Evolutionary conservation across 208 protist species (phyloP), one percentile per base, ranked within the genome.

Genomic region (Hexamita inflata): DNA sequence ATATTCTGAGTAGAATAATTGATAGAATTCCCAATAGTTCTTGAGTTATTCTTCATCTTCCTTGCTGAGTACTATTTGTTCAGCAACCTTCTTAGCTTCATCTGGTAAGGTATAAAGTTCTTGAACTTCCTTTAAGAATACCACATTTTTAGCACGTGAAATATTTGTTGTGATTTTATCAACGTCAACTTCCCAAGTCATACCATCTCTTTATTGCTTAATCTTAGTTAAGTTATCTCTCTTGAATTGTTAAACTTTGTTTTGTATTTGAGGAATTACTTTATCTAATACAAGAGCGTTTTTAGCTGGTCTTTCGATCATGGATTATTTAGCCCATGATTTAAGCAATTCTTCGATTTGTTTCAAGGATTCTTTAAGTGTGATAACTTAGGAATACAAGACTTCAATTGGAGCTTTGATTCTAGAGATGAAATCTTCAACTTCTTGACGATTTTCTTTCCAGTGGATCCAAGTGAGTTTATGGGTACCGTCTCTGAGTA

Each of bases 381-480:
- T 38, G 11, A 9, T 19, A 26, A 60, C 41, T 24, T 34, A 32
- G 13, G 2, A 28, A 42, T 64, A 62, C 4, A 75, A 28, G 19
- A 29, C 58, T 1, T 60, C 42, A 1, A 64, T 9, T 30, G 53
- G 4, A 2, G 19, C 9, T 13, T 4, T 59, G 4, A 40, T 26
- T 30, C 1, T 29, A 13, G 7, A 26, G 7, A 60, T 40, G 57
- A 75, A 75, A 11, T 7, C 9, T 1, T 49, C 26, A 29, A 75
- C 45, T 4, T 38, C 58, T 4, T 1, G 4, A 26, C 9, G 4
- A 24, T 13, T 19, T 45, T 70, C 38, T 2, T 75, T 39, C n/a
- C n/a, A n/a, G n/a, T n/a, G n/a, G n/a, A n/a, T n/a, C 70, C 70
- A 75, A 2, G 41, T 65, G 1, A 75, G 30, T 1, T 42, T 26